Conservation (phyloP, 768 basidiomycete genomes). For the Termitomyces sp. region DNA sequence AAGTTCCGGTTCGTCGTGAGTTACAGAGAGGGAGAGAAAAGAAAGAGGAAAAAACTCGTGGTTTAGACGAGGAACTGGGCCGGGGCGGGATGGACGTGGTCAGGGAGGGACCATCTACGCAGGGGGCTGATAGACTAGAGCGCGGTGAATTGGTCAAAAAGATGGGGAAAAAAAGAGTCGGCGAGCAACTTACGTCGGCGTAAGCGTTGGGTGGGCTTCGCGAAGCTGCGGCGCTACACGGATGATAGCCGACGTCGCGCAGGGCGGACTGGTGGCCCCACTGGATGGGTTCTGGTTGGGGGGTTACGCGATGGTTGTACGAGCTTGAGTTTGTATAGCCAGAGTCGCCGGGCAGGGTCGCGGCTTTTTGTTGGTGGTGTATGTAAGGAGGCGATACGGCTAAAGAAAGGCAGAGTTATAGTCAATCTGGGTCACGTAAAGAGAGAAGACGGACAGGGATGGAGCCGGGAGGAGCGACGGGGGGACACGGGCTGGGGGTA, state of each 20-base stretch:
- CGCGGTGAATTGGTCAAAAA: not conserved
- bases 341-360: not conserved
- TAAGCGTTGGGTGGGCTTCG: not conserved
- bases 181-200: conserved; percentile 2
- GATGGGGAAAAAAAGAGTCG: not conserved
- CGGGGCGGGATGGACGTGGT: conserved; percentile 1
- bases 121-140: not conserved
- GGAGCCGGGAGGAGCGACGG: conserved; percentile 7
- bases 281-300: not conserved
- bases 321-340: conserved; percentile 8
- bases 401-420: not conserved
- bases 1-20: not conserved
- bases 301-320: not conserved
- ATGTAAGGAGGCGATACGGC: conserved; percentile 10
- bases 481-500: not conserved
- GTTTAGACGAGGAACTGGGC: conserved; percentile 1
- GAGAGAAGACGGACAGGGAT: conserved; percentile 8
- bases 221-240: not conserved
- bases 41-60: not conserved
- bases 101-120: conserved; percentile 12
- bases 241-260: conserved; percentile 5
- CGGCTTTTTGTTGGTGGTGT: conserved; percentile 11
- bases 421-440: not conserved
- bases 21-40: not conserved
- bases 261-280: not conserved